phyloP scores from a whole-genome alignment of 768 basidiomycete genomes.

The Trametes cingulata region DNA sequence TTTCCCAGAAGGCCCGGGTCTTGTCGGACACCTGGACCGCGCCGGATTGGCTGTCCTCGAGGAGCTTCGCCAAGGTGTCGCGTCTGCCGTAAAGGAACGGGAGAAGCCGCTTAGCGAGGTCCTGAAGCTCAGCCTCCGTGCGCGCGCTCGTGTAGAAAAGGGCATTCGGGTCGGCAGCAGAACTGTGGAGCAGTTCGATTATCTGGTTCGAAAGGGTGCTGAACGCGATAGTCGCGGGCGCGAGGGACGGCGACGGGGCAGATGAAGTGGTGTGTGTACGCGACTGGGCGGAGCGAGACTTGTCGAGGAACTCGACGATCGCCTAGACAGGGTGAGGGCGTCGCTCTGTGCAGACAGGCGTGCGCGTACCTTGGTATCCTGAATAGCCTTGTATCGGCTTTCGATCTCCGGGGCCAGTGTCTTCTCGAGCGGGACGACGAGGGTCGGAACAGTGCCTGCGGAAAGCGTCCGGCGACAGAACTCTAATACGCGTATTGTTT shows the following conservation, averaged over 20 bases:
- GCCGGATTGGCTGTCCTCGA: constrained; percentile 53
- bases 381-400: constrained; percentile 78
- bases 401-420: constrained; percentile 70
- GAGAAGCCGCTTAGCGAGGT: constrained; percentile 44
- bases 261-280: constrained; percentile 68
- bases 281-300: constrained; percentile 70
- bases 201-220: constrained; percentile 44
- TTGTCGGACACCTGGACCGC: constrained; percentile 58
- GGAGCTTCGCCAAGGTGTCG: constrained; percentile 43
- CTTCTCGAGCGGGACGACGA: constrained; percentile 82
- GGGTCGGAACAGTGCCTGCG: constrained; percentile 76
- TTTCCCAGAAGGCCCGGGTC: constrained; percentile 61
- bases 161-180: constrained; percentile 60
- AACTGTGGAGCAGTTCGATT: constrained; percentile 61
- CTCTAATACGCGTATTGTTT: not conserved
- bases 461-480: not conserved
- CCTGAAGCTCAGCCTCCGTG: constrained; percentile 50
- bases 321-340: constrained; percentile 42
- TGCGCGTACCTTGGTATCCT: constrained; percentile 62
- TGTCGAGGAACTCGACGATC: constrained; percentile 81
- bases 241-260: constrained; percentile 73
- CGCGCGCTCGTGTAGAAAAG: constrained; percentile 62
- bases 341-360: not conserved
- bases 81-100: constrained; percentile 49
- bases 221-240: constrained; percentile 82